Base-by-base conservation (phyloP, 306 rosid species). In the Glycyrrhiza uralensis region DNA sequence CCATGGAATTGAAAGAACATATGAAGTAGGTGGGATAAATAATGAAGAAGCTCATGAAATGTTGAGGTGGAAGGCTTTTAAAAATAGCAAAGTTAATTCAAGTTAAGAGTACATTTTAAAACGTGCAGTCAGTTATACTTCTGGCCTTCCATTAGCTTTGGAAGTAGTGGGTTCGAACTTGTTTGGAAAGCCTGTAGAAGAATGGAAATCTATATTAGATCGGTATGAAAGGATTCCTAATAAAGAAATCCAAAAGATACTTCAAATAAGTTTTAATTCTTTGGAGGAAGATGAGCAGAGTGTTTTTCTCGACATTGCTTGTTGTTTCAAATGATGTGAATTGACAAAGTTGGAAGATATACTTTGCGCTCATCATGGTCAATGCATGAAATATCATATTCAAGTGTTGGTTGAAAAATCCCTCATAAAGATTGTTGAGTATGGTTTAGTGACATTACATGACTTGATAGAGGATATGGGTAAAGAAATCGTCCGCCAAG, bases 161-260 rank as follows among this genome's bases (percentile, higher is more conserved):
- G 57, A 63, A 75, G 18, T 74, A 12, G 60, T 79, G 15, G 79
- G 83, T 1, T 57, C 71, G 0, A 26, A 65, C 18, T 44, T 78
- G 54, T 33, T 13, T 19, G 38, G 69, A 13, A 59, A 13, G 64
- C 2, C 1, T 0, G 1, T 76, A 11, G 36, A 7, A 47, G 35
- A 49, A 35, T 68, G 76, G 71, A 0, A 69, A 2, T 23, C 5
- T 22, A 7, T 14, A 17, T 59, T 2, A 15, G 42, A 59, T 10
- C 2, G 0, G 1, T 69, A 76, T 58, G 5, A 24, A 36, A 68
- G 4, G 12, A 35, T 10, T 35, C 66, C 66, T 0, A 0, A 60
- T 19, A 10, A 18, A 35, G 10, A 60, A 0, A 60, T 60, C 4
- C 66, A 17, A 9, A 5, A 60, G 28, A 33, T 4, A 33, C 46